These are phyloP conservation scores for Aspergillus sojae DNA, from an alignment of 2,329 filamentous ascomycete species.

Conservation along the genomic window DNA sequence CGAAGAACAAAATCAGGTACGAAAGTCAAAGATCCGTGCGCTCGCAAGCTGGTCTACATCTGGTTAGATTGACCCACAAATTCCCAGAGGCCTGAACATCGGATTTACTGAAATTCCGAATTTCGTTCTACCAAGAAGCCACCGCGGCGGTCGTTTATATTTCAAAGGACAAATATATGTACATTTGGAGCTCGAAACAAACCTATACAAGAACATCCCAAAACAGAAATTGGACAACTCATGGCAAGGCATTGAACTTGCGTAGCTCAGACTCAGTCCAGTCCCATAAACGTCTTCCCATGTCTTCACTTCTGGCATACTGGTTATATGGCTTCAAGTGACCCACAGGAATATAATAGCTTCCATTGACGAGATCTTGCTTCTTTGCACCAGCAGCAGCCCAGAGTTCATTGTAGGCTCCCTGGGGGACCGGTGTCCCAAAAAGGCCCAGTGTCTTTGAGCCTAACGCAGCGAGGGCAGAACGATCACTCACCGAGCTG, in stretches of 20 bases:
- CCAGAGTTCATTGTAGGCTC: conserved; percentile 34
- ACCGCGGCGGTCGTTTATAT: no score
- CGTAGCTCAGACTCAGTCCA: conserved; percentile 37
- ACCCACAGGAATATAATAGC: conserved; percentile 35
- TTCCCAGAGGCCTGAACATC: no score
- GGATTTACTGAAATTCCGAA: no score
- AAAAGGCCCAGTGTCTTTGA: conserved; percentile 20
- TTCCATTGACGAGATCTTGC: conserved; percentile 29
- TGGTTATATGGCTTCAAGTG: conserved; percentile 28
- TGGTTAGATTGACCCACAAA: no score
- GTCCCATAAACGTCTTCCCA: conserved; percentile 34
- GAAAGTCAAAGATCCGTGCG: no score
- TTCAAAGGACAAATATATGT: background rate
- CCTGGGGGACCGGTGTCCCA: conserved; percentile 24
- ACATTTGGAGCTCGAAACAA: background rate
- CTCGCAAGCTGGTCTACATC: no score
- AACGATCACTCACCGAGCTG: conserved; percentile 18
- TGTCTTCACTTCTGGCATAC: conserved; percentile 28
- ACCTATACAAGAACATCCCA: background rate
- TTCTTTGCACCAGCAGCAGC: conserved; percentile 30
- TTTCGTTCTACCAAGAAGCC: no score
- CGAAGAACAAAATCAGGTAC: no score
- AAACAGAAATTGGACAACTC: background rate
- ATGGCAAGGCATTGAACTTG: background rate
- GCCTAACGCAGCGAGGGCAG: conserved; percentile 9